phyloP scores from a whole-genome alignment of 805 yeast species.

The Ogataea ganodermae region DNA sequence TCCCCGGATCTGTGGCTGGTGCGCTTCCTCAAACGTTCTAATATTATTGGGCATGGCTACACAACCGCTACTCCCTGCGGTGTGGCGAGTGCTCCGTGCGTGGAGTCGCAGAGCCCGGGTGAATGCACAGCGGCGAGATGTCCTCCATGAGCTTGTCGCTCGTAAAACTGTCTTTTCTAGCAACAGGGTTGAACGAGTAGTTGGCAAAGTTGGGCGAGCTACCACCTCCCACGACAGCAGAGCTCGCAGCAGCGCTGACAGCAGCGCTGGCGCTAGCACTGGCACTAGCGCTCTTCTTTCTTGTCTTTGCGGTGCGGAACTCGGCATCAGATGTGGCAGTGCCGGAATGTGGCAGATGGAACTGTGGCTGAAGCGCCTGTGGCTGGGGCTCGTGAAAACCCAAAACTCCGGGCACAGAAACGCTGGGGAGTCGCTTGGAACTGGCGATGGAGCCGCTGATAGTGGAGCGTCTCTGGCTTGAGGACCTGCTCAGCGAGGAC shows the following conservation, averaged over 20 bases:
- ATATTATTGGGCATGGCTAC: background rate
- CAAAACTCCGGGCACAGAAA: slow-evolving; percentile 11
- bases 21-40: background rate
- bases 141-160: slow-evolving; percentile 18
- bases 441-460: slow-evolving; percentile 26
- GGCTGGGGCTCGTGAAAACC: slow-evolving; percentile 5
- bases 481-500: slow-evolving; percentile 23
- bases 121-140: slow-evolving; percentile 21
- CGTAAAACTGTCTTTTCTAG: slow-evolving; percentile 14
- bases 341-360: slow-evolving; percentile 3
- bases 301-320: slow-evolving; percentile 19
- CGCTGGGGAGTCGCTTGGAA: slow-evolving; percentile 25
- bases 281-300: slow-evolving; percentile 16
- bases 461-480: slow-evolving; percentile 31
- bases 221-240: background rate
- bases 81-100: background rate
- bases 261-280: background rate
- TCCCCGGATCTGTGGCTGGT: background rate
- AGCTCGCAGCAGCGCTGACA: background rate
- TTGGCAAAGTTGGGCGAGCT: slow-evolving; percentile 23
- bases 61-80: no score
- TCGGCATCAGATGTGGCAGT: slow-evolving; percentile 10
- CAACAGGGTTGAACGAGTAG: slow-evolving; percentile 20
- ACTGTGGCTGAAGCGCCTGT: slow-evolving; percentile 10
- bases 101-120: slow-evolving; percentile 6